phyloP scores from a whole-genome alignment of 495 filamentous ascomycete genomes.

The Massariosphaeria phaeospora region DNA sequence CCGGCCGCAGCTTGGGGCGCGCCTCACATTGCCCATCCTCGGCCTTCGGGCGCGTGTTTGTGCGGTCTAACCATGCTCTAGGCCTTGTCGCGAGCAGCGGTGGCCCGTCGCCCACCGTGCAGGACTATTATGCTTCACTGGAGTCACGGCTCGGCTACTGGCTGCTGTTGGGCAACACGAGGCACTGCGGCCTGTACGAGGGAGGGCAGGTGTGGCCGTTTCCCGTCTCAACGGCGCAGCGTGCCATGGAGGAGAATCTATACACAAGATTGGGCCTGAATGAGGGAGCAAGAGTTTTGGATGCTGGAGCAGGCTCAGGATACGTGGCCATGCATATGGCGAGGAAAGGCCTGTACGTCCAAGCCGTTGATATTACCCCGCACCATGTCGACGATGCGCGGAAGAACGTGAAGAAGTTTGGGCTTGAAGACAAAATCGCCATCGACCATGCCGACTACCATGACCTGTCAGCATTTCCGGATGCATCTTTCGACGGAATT shows the following conservation, averaged over 20 bases:
- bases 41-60: too few relatives aligned
- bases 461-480: slow-evolving; percentile 43
- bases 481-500: slow-evolving; percentile 47
- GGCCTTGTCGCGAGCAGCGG: slow-evolving; percentile 15
- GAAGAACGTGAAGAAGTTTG: slow-evolving; percentile 41
- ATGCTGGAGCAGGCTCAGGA: slow-evolving; percentile 27
- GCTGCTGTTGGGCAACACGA: slow-evolving; percentile 23
- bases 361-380: slow-evolving; percentile 51
- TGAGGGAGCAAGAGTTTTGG: slow-evolving; percentile 17
- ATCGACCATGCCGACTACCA: slow-evolving; percentile 52
- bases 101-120: slow-evolving; percentile 2
- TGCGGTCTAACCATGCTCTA: too few relatives aligned
- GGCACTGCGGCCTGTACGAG: slow-evolving; percentile 23
- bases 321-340: slow-evolving; percentile 29
- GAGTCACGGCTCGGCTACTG: slow-evolving; percentile 31
- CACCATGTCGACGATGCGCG: slow-evolving; percentile 47
- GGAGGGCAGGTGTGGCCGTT: slow-evolving; percentile 17
- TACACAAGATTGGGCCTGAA: slow-evolving; percentile 10
- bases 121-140: slow-evolving; percentile 22
- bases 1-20: too few relatives aligned
- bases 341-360: slow-evolving; percentile 39
- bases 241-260: slow-evolving; percentile 28
- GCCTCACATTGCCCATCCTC: too few relatives aligned
- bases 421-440: slow-evolving; percentile 40
- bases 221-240: slow-evolving; percentile 13